Base-by-base conservation (phyloP, 495 filamentous ascomycete genomes). In the Cercophora scortea region DNA sequence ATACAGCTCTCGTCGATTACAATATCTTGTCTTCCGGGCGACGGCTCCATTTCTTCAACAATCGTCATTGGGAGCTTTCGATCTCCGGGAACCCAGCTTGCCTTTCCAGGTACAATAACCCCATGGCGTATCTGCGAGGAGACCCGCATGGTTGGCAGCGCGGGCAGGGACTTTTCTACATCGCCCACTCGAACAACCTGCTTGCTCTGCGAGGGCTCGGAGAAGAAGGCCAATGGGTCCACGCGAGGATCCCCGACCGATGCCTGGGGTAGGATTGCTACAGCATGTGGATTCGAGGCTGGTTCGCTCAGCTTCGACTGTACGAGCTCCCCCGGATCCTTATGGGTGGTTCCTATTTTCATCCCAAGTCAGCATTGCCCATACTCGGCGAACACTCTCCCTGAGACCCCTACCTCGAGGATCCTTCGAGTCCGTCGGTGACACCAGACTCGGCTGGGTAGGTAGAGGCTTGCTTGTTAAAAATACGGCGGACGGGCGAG, bases 1-100 rank as follows among this genome's bases (percentile, higher is more conserved):
- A 32, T 42, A n/a, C 17, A 42, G 32, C 25, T 36, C 3, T 45
- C 52, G n/a, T 48, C 41, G 18, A 11, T 33, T 34, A 44, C 32
- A 10, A 15, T 32, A 32, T 49, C 19, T 10, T 49, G 17, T 17
- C 52, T 53, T 11, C 54, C 52, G 42, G 56, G 49, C 4, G 58
- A 61, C 2, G 19, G 62, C 18, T 70, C 62, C 42, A 51, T 63
- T 49, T 70, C 65, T 49, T 70, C 65, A 12, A 60, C 47, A 4
- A 70, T 68, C 1, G 63, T 55, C 3, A 49, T 45, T 5, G 60
- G 60, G 17, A 53, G 49, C 17, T 54, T 45, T 4, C 53, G 47
- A 13, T 46, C n/a, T 12, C 34, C 16, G 10, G 42, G 35, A 12
- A 9, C 38, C 58, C 54, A 52, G 13, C 35, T 49, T 16, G 49